A percentile compares a stretch with the other conserved stretches of the same genome.
These are phyloP conservation scores for Lactarius hatsudake DNA, from an alignment of 768 basidiomycete species.

Conservation along the genomic window DNA sequence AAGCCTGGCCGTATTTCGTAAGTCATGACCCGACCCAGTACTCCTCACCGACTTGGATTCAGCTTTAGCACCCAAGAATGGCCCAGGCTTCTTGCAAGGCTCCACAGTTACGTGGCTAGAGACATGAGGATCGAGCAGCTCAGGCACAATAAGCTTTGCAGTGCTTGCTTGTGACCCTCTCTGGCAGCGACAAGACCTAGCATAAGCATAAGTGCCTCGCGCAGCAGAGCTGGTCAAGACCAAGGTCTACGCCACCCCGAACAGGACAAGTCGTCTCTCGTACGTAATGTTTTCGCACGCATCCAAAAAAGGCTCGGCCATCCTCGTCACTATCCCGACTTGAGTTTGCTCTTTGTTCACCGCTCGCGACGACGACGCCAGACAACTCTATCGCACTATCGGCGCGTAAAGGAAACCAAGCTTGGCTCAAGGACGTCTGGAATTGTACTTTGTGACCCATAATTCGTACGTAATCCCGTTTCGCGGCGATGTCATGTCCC, in stretches of 20 bases:
- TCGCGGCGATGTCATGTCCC: not conserved
- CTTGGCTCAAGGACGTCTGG: not conserved
- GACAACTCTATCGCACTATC: not conserved
- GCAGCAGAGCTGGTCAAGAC: too few relatives aligned
- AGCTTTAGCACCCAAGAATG: not conserved
- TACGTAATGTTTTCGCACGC: conserved; percentile 21
- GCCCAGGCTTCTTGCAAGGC: not conserved
- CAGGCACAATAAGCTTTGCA: not conserved
- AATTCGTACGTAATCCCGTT: conserved; percentile 7
- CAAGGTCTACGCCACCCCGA: too few relatives aligned
- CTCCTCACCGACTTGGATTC: not conserved
- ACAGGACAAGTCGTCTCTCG: not conserved
- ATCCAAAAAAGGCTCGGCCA: not conserved
- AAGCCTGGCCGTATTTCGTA: not conserved
- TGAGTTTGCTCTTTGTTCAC: conserved; percentile 4
- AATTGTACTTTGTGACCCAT: not conserved
- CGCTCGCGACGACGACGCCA: conserved; percentile 22
- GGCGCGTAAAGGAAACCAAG: conserved; percentile 11
- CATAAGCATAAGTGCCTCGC: not conserved
- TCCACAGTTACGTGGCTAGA: not conserved
- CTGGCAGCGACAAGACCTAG: not conserved
- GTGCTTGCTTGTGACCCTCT: not conserved
- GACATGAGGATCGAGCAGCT: not conserved
- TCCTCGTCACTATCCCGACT: not conserved
- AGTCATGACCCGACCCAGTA: not conserved